phyloP scores from a whole-genome alignment of 345 rosid genomes.

The Mangifera indica region DNA sequence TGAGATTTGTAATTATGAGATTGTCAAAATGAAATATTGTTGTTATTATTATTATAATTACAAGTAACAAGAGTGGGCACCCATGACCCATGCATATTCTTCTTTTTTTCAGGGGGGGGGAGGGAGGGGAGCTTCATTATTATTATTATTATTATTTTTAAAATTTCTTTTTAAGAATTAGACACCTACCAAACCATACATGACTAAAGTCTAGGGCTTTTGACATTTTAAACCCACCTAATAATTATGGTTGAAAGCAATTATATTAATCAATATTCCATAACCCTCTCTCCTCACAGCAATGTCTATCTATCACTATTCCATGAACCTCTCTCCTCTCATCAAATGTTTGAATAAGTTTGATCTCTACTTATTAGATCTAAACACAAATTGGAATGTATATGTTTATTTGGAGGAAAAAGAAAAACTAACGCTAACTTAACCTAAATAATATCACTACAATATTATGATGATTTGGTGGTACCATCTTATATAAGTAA shows the following conservation, averaged over 20 bases:
- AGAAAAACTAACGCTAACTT: no score
- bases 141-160: neutral
- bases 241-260: constrained; percentile 20
- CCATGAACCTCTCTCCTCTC: neutral
- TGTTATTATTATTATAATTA: neutral
- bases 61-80: constrained; percentile 3
- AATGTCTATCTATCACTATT: no score
- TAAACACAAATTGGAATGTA: no score
- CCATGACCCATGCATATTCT: neutral
- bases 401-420: no score
- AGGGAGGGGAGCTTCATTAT: neutral
- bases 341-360: neutral
- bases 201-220: neutral
- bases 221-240: constrained; percentile 22
- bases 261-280: no score
- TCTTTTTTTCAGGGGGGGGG: no score
- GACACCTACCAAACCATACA: constrained; percentile 17
- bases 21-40: no score
- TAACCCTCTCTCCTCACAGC: neutral
- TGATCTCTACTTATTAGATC: no score
- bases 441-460: no score
- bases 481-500: no score
- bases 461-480: no score
- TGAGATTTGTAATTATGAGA: neutral
- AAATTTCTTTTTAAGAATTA: constrained; percentile 10